These are phyloP conservation scores for Hypoxylon sp. DNA, from an alignment of 2,329 filamentous ascomycete species.

Conservation along the genomic window DNA sequence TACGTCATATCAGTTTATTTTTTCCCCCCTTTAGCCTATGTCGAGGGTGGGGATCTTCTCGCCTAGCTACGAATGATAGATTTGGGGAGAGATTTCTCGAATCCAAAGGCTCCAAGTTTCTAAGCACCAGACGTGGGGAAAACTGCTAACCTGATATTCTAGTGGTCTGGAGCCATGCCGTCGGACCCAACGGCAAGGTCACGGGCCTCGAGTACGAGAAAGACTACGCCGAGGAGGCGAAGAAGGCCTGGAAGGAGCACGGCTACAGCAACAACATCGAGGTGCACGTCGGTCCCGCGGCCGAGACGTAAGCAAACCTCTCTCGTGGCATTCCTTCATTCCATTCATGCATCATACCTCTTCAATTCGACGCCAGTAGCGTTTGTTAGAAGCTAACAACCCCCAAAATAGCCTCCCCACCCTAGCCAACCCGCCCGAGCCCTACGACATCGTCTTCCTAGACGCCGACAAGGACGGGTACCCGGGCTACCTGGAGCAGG, in stretches of 20 bases:
- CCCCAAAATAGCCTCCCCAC: constrained; percentile 35
- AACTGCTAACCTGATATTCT: constrained; percentile 1
- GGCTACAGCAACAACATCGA: constrained; percentile 58
- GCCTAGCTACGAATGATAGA: not conserved
- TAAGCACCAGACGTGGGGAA: too few relatives aligned
- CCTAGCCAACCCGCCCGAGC: constrained; percentile 47
- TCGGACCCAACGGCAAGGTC: constrained; percentile 54
- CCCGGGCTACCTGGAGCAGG: constrained; percentile 55
- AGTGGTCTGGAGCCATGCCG: constrained; percentile 57
- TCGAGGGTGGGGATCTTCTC: constrained; percentile 1
- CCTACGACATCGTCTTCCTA: constrained; percentile 64
- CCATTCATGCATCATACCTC: not conserved
- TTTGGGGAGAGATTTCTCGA: not conserved
- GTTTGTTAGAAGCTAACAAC: constrained; percentile 1
- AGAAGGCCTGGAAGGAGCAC: constrained; percentile 50
- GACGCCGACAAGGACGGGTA: constrained; percentile 64
- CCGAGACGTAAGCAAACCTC: constrained; percentile 52
- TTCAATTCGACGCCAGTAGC: not conserved
- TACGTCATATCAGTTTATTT: constrained; percentile 8
- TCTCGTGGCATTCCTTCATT: not conserved
- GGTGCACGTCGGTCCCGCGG: constrained; percentile 57
- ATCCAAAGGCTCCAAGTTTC: too few relatives aligned
- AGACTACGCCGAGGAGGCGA: constrained; percentile 54
- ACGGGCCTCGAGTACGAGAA: constrained; percentile 56
- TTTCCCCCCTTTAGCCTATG: constrained; percentile 14